Base-by-base conservation (phyloP, 2,329 filamentous ascomycete genomes). In the Xylariaceae sp. region DNA sequence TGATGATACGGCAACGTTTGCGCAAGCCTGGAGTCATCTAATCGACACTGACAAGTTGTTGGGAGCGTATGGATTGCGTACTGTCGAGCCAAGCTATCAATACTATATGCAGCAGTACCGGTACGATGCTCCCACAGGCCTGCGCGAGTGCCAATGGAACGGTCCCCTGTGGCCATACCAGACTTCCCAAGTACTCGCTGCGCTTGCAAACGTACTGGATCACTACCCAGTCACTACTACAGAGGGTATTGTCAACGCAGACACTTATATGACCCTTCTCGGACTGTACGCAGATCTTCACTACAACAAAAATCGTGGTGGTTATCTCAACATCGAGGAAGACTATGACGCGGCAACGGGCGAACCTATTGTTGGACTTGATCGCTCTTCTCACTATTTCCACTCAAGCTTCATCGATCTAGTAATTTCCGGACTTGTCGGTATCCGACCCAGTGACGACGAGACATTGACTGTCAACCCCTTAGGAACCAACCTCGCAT, bases 341-440 rank as follows among this genome's bases (percentile, higher is more conserved):
- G 53, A 55, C 14, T 55, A 55, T 13, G 45, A 52, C 28, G 31
- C 42, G 5, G 39, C 31, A 4, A 52, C 33, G 6, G 49, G 53
- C 7, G 36, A 31, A 7, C 49, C 53, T 7, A 55, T 55, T 22
- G 53, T 55, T 10, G 49, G 53, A 5, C 18, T 55, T 4, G 49
- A 55, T 18, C 49, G 53, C 14, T 55, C 53, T 14, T 52, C 53
- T 13, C 53, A 55, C 38, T 55, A 55, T 46, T 55, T 55, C 45
- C 53, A 55, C 31, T 55, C 53, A 14, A 55, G 53, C 40, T 55
- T 43, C 38, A 18, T 47, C 3, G 53, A 55, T n/a, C 53, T 55
- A 6, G 49, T 55, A 6, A 52, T 55, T 38, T 52, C 53, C 2
- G 53, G 53, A 6, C 53, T 55, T 2, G 46, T 55, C 3, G 53